These are phyloP conservation scores for Anethum foeniculum DNA, from an alignment of 140 eudicot species.

Conservation along the genomic window DNA sequence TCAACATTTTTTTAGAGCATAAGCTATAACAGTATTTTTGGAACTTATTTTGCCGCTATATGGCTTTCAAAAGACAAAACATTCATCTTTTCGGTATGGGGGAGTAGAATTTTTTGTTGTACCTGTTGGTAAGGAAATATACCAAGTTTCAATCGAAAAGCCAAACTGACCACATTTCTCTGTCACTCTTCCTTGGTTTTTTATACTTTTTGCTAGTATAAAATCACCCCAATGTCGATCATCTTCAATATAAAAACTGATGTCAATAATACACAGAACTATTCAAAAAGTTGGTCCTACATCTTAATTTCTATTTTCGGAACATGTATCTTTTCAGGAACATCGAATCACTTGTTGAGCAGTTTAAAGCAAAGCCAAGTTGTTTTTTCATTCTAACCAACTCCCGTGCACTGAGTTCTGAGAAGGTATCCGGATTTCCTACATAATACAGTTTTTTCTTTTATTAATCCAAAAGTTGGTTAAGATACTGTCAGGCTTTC, in stretches of 20 bases:
- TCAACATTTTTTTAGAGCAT: background rate
- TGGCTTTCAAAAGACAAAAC: background rate
- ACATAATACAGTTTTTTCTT: background rate
- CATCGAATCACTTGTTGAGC: conserved; percentile 70
- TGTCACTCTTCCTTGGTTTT: background rate
- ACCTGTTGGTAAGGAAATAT: background rate
- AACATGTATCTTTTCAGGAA: conserved; percentile 44
- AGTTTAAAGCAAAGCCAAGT: conserved; percentile 60
- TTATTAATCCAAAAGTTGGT: background rate
- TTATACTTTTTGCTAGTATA: background rate
- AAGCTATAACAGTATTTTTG: background rate
- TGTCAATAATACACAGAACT: background rate
- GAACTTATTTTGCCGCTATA: background rate
- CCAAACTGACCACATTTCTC: background rate
- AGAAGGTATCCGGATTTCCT: conserved; percentile 46
- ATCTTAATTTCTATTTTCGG: conserved; percentile 5
- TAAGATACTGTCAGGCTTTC: background rate
- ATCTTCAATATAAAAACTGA: background rate
- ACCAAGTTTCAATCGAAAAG: background rate
- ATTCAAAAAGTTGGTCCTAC: background rate
- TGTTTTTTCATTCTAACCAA: conserved; percentile 96
- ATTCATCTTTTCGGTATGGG: background rate
- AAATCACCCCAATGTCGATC: background rate
- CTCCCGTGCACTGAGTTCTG: conserved; percentile 77
- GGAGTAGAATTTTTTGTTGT: background rate